These are phyloP conservation scores for Coemansia sp. DNA, from an alignment of 192 early-diverging fungal genomes.

Conservation along the genomic window DNA sequence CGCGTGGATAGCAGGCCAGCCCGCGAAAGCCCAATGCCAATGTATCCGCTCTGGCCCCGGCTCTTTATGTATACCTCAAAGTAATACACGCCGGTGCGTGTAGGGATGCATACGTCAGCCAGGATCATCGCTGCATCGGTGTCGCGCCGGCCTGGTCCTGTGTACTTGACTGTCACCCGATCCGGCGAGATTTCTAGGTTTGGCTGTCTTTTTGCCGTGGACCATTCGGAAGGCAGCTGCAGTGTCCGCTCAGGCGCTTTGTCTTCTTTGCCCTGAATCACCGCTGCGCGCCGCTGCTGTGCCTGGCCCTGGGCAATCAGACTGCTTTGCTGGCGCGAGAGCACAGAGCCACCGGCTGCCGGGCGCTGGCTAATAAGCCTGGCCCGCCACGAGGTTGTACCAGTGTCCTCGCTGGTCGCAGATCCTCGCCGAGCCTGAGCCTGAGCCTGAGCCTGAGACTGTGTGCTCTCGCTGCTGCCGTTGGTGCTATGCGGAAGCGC, in stretches of 20 bases:
- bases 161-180: conserved; percentile 29
- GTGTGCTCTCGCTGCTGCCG: not conserved
- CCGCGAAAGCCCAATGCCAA: conserved; percentile 87
- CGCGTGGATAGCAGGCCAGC: conserved; percentile 55
- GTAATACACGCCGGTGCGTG: conserved; percentile 88
- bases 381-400: not conserved
- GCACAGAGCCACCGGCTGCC: not conserved
- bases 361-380: not conserved
- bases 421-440: too few species aligned
- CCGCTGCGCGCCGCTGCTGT: not conserved
- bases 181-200: conserved; percentile 32
- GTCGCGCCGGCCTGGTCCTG: conserved; percentile 69
- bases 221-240: conserved; percentile 36
- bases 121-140: conserved; percentile 79
- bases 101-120: conserved; percentile 78
- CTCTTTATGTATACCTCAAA: conserved; percentile 82
- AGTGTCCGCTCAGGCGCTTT: not conserved
- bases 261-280: not conserved
- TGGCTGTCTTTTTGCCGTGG: conserved; percentile 3
- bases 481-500: not conserved
- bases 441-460: not conserved
- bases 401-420: too few species aligned
- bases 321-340: not conserved
- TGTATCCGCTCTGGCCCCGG: conserved; percentile 89
- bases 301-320: not conserved